These are phyloP conservation scores for Curvularia hawaiiensis DNA, from an alignment of 2,329 filamentous ascomycete species.

Conservation along the genomic window DNA sequence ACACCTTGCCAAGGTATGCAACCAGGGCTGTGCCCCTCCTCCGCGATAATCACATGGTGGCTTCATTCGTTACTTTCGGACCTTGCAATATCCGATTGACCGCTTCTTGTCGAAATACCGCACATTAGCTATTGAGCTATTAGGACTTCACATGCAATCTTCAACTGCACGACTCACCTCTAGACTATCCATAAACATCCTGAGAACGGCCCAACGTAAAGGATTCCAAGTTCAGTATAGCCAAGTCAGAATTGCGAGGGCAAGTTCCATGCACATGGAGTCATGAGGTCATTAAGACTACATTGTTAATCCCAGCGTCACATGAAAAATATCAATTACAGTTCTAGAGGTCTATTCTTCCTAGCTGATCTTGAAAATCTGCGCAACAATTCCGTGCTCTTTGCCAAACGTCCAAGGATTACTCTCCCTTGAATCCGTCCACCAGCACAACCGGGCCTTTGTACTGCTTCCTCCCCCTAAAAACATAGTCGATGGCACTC, in stretches of 20 bases:
- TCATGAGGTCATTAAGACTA: not conserved
- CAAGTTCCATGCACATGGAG: not conserved
- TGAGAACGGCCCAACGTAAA: not conserved
- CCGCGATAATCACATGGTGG: not conserved
- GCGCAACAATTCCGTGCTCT: not conserved
- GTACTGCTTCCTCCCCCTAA: constrained; percentile 41
- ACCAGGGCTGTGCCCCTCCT: not conserved
- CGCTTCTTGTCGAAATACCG: not conserved
- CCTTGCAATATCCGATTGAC: not conserved
- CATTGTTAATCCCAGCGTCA: not conserved
- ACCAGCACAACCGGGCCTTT: constrained; percentile 40
- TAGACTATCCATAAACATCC: not conserved
- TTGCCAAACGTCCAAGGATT: not conserved
- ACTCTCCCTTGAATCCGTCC: constrained; percentile 31
- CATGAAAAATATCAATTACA: constrained; percentile 1
- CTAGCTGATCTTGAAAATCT: constrained; percentile 1
- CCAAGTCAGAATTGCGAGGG: not conserved
- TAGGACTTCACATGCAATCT: not conserved
- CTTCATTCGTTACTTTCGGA: not conserved
- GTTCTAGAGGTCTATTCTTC: not conserved
- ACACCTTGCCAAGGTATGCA: constrained; percentile 1
- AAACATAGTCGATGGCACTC: constrained; percentile 35
- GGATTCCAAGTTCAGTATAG: not conserved
- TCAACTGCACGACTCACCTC: not conserved
- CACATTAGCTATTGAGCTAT: not conserved